phyloP scores from a whole-genome alignment of 2,329 filamentous ascomycete genomes.

The Diaporthe capsici region DNA sequence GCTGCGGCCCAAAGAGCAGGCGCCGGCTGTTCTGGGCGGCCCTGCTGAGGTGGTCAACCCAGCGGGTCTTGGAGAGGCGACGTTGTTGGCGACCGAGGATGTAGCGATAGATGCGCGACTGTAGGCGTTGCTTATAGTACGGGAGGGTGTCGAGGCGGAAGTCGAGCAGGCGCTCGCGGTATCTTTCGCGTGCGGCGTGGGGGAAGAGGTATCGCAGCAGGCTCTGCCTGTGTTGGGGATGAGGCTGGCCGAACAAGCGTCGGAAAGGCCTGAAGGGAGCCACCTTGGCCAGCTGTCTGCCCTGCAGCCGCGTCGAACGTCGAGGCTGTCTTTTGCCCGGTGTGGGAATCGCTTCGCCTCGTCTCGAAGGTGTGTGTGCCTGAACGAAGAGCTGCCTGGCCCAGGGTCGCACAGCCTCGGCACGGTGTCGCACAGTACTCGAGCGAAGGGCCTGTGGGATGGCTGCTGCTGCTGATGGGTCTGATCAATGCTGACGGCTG shows the following conservation, averaged over 20 bases:
- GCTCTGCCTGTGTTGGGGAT: constrained; percentile 60
- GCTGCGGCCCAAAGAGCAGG: constrained; percentile 60
- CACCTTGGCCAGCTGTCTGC: constrained; percentile 52
- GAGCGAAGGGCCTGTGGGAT: neutral
- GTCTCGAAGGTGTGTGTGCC: neutral
- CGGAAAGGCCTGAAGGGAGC: constrained; percentile 60
- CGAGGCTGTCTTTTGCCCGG: neutral
- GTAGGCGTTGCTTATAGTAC: constrained; percentile 76
- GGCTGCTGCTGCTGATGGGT: neutral
- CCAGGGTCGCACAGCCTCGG: constrained; percentile 13
- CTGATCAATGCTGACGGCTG: neutral
- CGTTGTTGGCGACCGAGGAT: constrained; percentile 75
- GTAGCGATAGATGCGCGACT: constrained; percentile 83
- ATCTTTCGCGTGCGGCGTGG: constrained; percentile 70
- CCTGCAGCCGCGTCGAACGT: neutral
- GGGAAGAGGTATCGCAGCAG: constrained; percentile 79
- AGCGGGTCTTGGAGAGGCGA: constrained; percentile 62
- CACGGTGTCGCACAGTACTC: constrained; percentile 12
- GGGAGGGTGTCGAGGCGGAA: constrained; percentile 84
- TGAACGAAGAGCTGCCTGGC: neutral
- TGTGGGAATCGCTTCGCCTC: neutral
- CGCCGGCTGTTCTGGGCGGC: constrained; percentile 55
- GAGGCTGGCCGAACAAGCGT: constrained; percentile 49
- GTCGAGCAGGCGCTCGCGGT: constrained; percentile 75
- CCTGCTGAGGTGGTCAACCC: constrained; percentile 59